Evolutionary conservation across 805 yeast genomes (phyloP), one percentile per base, ranked within the genome.

Genomic region (Millerozyma acaciae): DNA sequence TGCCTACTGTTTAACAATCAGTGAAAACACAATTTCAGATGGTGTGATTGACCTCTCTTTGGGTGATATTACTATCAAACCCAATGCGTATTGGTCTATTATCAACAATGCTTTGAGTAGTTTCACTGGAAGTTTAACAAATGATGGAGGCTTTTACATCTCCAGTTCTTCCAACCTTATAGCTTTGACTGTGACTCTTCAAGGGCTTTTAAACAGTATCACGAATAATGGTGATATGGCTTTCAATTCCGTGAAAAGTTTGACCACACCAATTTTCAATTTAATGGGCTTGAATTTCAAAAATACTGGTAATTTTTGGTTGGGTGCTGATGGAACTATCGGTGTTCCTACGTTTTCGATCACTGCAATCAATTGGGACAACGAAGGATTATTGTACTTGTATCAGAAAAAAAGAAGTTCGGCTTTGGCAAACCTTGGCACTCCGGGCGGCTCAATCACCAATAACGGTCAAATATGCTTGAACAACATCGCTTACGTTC

Each of bases 401-500:
- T 21, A 35, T 8, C 44, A 44, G 27, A 28, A 26, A 6, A 5
- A 35, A 8, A 37, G 45, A 35, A 30, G 32, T 16, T 19, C 34
- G n/a, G 45, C 42, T 19, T 27, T 26, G 18, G 50, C 41, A 13
- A 28, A 30, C 12, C 38, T 50, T n/a, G 57, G 55, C 22, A 27
- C 37, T 16, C 16, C 14, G 8, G 26, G 9, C 14, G 39, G 43
- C 5, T 24, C 26, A 8, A 47, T 55, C 21, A 43, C 37, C 21
- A 57, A 57, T 31, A 32, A 42, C 20, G 62, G 62, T 34, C 43
- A 47, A 15, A 54, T 57, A 33, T 57, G 62, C 42, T 44, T 57
- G 34, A 37, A 39, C 19, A 48, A 52, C 29, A 38, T 40, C 28
- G 40, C 32, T n/a, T 57, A 48, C 34, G 32, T 39, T 7, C 59